Percentiles rank a stretch among this genome's conserved stretches.
Evolutionary conservation across 2,329 filamentous ascomycete species (phyloP).

Genomic region (Xylariaceae sp.): DNA sequence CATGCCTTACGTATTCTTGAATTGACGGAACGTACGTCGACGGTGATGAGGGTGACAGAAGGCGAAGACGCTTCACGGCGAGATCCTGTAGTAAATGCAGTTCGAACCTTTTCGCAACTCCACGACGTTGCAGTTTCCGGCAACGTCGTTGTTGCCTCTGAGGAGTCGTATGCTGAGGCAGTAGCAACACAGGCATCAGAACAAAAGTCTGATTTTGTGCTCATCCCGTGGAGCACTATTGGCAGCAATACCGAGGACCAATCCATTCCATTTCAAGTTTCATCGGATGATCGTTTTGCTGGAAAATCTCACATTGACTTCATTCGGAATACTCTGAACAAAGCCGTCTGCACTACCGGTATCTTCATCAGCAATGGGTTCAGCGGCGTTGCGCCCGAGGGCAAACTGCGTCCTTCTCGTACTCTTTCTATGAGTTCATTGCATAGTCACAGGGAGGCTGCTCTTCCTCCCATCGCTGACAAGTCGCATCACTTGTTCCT

Average conservation of each 20-base stretch:
- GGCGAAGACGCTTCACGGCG: conserved; percentile 67
- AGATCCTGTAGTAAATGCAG: conserved; percentile 88
- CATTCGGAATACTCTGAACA: conserved; percentile 64
- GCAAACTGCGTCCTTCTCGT: conserved; percentile 37
- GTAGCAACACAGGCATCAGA: conserved; percentile 69
- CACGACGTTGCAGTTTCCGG: conserved; percentile 81
- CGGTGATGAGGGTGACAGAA: conserved; percentile 91
- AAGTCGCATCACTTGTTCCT: conserved; percentile 82
- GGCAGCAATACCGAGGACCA: conserved; percentile 70
- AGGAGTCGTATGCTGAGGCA: conserved; percentile 75
- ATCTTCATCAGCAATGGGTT: conserved; percentile 72
- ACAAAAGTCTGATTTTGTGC: conserved; percentile 67
- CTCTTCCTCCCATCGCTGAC: conserved; percentile 58
- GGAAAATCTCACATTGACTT: conserved; percentile 69
- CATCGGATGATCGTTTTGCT: conserved; percentile 57
- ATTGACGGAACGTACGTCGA: conserved; percentile 87
- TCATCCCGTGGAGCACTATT: conserved; percentile 88
- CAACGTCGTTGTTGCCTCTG: conserved; percentile 75
- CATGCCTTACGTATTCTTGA: conserved; percentile 85
- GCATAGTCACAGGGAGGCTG: conserved; percentile 55
- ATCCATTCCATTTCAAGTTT: conserved; percentile 39
- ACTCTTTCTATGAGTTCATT: conserved; percentile 58
- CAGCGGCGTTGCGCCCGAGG: conserved; percentile 35
- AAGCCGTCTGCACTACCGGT: conserved; percentile 65
- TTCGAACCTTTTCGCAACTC: conserved; percentile 82